phyloP scores from a whole-genome alignment of 768 basidiomycete species.

The Hirschioporus abietinus region DNA sequence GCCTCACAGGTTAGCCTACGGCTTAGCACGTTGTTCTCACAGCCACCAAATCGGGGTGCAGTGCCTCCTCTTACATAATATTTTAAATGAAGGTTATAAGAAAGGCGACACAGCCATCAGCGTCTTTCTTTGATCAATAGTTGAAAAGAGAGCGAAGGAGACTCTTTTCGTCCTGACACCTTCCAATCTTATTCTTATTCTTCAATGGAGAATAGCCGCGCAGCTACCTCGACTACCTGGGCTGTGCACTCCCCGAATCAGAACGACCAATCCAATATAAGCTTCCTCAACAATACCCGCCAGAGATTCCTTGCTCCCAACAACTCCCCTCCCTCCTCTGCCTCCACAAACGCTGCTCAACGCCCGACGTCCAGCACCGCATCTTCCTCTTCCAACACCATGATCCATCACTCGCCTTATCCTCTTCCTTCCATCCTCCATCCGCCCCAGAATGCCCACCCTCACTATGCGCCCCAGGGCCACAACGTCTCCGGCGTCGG shows the following conservation, averaged over 20 bases:
- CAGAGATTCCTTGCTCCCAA: constrained; percentile 13
- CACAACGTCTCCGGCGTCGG: constrained; percentile 15
- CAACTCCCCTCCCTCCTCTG: constrained; percentile 13
- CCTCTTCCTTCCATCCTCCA: constrained; percentile 26
- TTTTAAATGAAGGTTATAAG: background rate
- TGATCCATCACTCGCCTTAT: constrained; percentile 31
- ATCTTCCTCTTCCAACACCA: constrained; percentile 21
- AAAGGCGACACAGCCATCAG: background rate
- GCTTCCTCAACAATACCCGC: constrained; percentile 13
- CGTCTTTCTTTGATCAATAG: background rate
- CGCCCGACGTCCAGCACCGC: constrained; percentile 12
- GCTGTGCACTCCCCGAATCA: background rate
- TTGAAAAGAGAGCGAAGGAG: background rate
- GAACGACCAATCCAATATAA: constrained; percentile 6
- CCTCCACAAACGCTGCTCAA: constrained; percentile 16
- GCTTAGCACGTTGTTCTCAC: background rate
- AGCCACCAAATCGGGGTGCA: background rate
- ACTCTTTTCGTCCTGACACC: background rate
- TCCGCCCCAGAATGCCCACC: constrained; percentile 28
- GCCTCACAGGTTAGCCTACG: background rate
- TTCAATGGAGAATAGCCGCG: background rate
- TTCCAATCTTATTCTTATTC: no score
- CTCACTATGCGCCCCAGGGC: constrained; percentile 25
- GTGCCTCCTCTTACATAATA: background rate
- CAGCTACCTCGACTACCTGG: background rate